Evolutionary conservation across 2,329 filamentous ascomycete species (phyloP), one percentile per base, ranked within the genome.

Genomic region (Colletotrichum navitas): DNA sequence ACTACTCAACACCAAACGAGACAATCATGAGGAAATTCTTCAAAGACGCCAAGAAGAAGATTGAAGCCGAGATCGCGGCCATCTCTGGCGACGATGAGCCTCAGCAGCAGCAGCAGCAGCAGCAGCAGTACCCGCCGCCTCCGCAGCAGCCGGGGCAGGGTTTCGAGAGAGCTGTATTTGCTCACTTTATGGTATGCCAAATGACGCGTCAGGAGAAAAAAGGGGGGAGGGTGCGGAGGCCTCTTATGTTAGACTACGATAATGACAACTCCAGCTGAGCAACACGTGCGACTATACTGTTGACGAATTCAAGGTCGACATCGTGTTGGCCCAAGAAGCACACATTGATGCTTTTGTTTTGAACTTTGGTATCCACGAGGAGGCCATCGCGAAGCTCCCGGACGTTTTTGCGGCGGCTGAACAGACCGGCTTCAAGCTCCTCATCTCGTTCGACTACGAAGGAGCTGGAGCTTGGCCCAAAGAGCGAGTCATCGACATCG

Each of bases 271-370:
- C 11, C 36, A 72, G 72, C 61, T 73, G 65, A 72, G 69, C 52
- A 73, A 73, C 56, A 73, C 72, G 0, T 63, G 51, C 32, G 69
- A 68, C 2, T 73, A 69, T 45, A 72, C 56, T 0, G 61, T 68
- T 1, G 69, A 67, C 24, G 72, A 73, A 12, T 73, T 65, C 58
- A 64, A 69, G n/a, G 59, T 52, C 34, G 72, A 73, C 16, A 72
- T 73, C 11, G 49, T 51, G 5, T 32, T 73, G 8, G 72, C 72
- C 10, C 72, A 73, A 26, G 60, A 72, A 45, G 72, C 72, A 2
- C 69, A 72, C 52, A 72, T 73, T 12, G 72, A 73, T 21, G 72
- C 64, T 8, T 73, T 73, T 24, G 72, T 68, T 1, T 26, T 73
- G 8, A 73, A 73, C 47, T 72, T 73, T 52, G 69, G 64, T 7